Conservation (phyloP, 179 eudicot species). For the Corrigiola litoralis region DNA sequence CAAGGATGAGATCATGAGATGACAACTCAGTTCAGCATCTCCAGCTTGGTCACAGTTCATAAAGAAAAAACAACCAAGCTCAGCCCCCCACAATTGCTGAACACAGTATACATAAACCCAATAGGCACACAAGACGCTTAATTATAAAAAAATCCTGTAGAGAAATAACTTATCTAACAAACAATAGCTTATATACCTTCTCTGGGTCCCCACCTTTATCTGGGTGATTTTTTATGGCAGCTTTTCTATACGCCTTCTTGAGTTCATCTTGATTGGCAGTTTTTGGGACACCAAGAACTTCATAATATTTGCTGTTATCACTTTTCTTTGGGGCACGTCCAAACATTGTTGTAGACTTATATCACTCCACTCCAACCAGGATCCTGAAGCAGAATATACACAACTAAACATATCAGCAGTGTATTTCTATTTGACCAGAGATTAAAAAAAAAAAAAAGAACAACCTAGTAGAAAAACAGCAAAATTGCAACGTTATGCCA, state of each 20-base stretch:
- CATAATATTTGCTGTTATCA: constrained; percentile 32
- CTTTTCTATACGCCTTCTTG: constrained; percentile 35
- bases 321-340: constrained; percentile 28
- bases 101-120: too few species aligned
- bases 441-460: too few species aligned
- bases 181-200: constrained; percentile 20
- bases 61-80: too few species aligned
- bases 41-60: too few species aligned
- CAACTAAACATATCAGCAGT: too few species aligned
- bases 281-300: constrained; percentile 29
- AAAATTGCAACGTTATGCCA: too few species aligned
- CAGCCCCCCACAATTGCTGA: too few species aligned
- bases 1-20: too few species aligned
- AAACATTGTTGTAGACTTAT: constrained; percentile 28
- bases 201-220: constrained; percentile 41
- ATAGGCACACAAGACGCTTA: background rate
- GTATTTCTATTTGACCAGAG: too few species aligned
- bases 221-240: constrained; percentile 36
- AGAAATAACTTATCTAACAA: background rate
- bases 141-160: background rate
- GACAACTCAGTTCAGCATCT: too few species aligned
- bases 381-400: background rate
- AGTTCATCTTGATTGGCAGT: constrained; percentile 30
- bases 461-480: too few species aligned
- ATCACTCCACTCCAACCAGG: constrained; percentile 13